A percentile compares a stretch with the other conserved stretches of the same genome.
phyloP scores from a whole-genome alignment of 768 basidiomycete species.

The Tephrocybe sp. region DNA sequence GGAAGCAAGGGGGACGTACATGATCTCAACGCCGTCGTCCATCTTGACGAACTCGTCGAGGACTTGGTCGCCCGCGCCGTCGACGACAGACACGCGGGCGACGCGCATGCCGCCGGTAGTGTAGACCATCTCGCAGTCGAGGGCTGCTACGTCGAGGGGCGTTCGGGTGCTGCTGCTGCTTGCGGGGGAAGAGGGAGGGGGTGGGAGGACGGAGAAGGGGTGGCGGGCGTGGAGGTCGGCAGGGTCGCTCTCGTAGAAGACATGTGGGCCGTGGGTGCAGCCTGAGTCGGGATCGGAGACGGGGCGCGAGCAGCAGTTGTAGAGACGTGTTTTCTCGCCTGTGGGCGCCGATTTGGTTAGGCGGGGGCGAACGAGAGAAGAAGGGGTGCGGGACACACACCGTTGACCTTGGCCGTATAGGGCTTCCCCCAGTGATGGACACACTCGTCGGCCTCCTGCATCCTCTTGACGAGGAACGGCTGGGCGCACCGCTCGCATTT shows the following conservation, averaged over 20 bases:
- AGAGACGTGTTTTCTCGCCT: constrained; percentile 72
- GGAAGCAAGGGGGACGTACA: constrained; percentile 63
- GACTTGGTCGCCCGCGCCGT: constrained; percentile 68
- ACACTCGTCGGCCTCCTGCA: constrained; percentile 62
- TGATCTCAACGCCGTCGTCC: constrained; percentile 77
- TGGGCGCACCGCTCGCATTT: constrained; percentile 82
- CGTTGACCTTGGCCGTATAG: constrained; percentile 60
- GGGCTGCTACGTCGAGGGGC: constrained; percentile 78
- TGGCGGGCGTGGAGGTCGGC: constrained; percentile 72
- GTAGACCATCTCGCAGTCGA: constrained; percentile 98
- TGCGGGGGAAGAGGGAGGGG: constrained; percentile 21
- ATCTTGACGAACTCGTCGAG: constrained; percentile 83
- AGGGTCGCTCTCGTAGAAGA: constrained; percentile 80
- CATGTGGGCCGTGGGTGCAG: constrained; percentile 81
- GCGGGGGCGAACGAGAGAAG: not conserved
- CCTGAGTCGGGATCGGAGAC: constrained; percentile 55
- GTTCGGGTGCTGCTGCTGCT: too few species aligned
- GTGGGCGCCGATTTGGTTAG: too few species aligned
- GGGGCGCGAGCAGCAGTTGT: constrained; percentile 76
- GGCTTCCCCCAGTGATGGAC: constrained; percentile 82
- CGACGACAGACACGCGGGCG: constrained; percentile 87
- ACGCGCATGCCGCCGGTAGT: constrained; percentile 91
- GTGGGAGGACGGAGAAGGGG: constrained; percentile 56
- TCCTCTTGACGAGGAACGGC: constrained; percentile 65
- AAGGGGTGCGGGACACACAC: constrained; percentile 32